Evolutionary conservation across 1,284 basidiomycete genomes (phyloP), one percentile per base, ranked within the genome.

Genomic region (Pseudozyma thailandica): DNA sequence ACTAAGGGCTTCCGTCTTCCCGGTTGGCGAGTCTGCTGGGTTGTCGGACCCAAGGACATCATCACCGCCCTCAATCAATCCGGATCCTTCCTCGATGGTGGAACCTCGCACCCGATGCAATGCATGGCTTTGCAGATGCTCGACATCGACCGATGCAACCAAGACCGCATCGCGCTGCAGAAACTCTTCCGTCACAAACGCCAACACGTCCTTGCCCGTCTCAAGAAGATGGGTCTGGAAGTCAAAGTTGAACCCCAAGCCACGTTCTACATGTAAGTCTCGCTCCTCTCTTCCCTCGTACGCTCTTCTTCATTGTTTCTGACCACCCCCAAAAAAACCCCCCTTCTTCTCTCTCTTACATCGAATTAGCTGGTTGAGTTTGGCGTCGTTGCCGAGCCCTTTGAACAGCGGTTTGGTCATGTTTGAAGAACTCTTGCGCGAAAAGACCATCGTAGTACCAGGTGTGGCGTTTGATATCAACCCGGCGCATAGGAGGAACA

Each of bases 351-450:
- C n/a, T n/a, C n/a, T n/a, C n/a, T n/a, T n/a, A n/a, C n/a, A n/a
- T n/a, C n/a, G n/a, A n/a, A n/a, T n/a, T n/a, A n/a, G n/a, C 82
- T 96, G 93, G 92, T 87, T 94, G 51, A 91, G 92, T 84, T 86
- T 97, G 21, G 89, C 89, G 74, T 85, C 85, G 48, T 87, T 95
- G 28, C 90, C 91, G 8, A 75, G 87, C 6, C 94, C 93, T 6
- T 84, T 96, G 41, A 92, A 93, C 85, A 92, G 92, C 74, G 94
- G 94, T 20, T 85, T 96, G 76, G 92, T 91, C 27, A 95, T 97
- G 88, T 96, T 96, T 80, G 94, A 97, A 81, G 94, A 96, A 84
- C 86, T 93, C 33, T 87, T 97, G 42, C 94, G 93, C 83, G 92
- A 94, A 83, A 88, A 91, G 83, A 90, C 91, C 25, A 93, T 94